Evolutionary conservation across 192 early-diverging fungal species (phyloP).

Genomic region (Backusella australiensis): DNA sequence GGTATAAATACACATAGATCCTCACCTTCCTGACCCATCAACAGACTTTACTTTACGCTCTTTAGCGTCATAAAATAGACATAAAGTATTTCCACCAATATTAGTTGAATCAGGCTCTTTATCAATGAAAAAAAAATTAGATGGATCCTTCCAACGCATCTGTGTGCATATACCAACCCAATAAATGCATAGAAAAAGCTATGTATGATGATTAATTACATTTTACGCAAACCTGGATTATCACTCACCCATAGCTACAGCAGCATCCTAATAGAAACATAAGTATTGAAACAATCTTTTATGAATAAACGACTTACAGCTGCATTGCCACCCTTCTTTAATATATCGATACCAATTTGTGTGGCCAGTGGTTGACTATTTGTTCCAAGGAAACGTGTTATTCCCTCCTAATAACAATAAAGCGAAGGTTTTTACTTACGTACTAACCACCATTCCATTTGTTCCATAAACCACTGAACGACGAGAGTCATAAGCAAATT

Average conservation of each 20-base stretch:
- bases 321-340: constrained; percentile 73
- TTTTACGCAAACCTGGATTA: background rate
- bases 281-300: background rate
- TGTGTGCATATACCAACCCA: constrained; percentile 35
- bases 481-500: constrained; percentile 32
- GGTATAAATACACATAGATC: background rate
- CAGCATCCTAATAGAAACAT: constrained; percentile 41
- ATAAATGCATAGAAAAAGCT: constrained; percentile 65
- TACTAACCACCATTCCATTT: constrained; percentile 61
- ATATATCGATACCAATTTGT: constrained; percentile 57
- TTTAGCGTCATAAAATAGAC: constrained; percentile 70
- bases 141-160: background rate
- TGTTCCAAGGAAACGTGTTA: background rate
- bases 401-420: background rate
- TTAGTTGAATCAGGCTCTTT: constrained; percentile 67
- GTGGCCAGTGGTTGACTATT: constrained; percentile 68
- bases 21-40: constrained; percentile 56
- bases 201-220: background rate
- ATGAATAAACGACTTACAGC: constrained; percentile 42
- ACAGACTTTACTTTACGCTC: constrained; percentile 47
- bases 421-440: constrained; percentile 13
- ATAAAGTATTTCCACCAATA: constrained; percentile 77
- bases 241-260: constrained; percentile 46
- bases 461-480: constrained; percentile 55
- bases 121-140: constrained; percentile 7